Base-by-base conservation (phyloP, 208 protist species). In the Leishmania arabica region DNA sequence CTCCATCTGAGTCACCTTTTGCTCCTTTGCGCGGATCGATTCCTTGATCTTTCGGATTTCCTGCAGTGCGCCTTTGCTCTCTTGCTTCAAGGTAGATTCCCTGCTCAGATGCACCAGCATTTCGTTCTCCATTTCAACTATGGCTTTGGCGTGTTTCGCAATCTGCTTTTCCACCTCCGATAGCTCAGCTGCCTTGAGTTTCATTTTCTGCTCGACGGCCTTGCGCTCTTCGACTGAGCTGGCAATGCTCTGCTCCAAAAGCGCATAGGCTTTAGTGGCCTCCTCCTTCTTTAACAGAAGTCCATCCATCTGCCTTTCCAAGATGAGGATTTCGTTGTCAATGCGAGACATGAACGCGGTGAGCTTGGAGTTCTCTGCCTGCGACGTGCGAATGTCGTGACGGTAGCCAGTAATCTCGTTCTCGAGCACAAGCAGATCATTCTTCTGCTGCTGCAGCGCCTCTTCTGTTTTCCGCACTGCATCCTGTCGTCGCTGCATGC, bases 401-500 rank as follows among this genome's bases (percentile, higher is more conserved):
- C 96, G 91, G 83, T 89, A 98, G 60, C 97, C 97, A 40, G 82
- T 83, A 72, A 99, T 98, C 81, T 99, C 97, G 85, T 95, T 97
- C 71, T 98, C 91, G n/a, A 99, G 82, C 0, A 94, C 86, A 77
- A 97, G 86, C 19, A 98, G 74, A 24, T 98, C 89, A 80, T 98
- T 96, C 75, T 97, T 95, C 84, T 99, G 97, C 82, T 96, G 86
- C 66, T 95, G 83, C 40, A 99, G 86, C 15, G 96, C 97, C 62
- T 98, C 92, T 85, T 99, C 98, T 8, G 96, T 97, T 72, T 94
- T 98, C 78, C 92, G 91, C 70, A 99, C 86, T 9, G 96, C 96
- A 75, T 99, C 96, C 78, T 99, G 97, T 27, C 97, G 89, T n/a
- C 97, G 89, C 82, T 98, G 95, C 92, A 99, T 98, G 11, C 96